Conservation (phyloP, 176 grass and related monocot genomes). For the Zizania latifolia region DNA sequence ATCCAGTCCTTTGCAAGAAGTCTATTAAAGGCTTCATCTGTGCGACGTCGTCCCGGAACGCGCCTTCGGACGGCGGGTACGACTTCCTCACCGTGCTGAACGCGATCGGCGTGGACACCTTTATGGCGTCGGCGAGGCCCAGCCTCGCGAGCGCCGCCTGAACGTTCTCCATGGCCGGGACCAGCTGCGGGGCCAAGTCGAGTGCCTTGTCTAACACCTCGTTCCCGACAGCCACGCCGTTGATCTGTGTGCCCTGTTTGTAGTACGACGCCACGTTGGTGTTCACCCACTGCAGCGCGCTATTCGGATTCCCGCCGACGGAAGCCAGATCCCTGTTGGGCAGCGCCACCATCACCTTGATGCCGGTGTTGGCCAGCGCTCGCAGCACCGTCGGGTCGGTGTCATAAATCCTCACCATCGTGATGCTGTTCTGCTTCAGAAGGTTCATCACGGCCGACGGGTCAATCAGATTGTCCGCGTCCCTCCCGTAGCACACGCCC, state of each 20-base stretch:
- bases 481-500: not conserved
- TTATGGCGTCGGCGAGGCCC: too few relatives aligned
- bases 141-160: slow-evolving; percentile 29
- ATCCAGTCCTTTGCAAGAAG: slow-evolving; percentile 35
- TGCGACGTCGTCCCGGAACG: slow-evolving; percentile 42
- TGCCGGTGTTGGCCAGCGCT: slow-evolving; percentile 38
- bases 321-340: slow-evolving; percentile 52
- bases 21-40: slow-evolving; percentile 54
- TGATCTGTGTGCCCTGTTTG: slow-evolving; percentile 2
- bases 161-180: too few relatives aligned
- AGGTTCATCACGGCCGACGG: slow-evolving; percentile 39
- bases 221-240: too few relatives aligned
- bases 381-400: slow-evolving; percentile 20
- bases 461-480: slow-evolving; percentile 34
- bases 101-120: slow-evolving; percentile 57
- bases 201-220: too few relatives aligned
- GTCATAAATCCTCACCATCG: slow-evolving; percentile 46
- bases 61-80: slow-evolving; percentile 46
- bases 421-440: slow-evolving; percentile 38
- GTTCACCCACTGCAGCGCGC: too few relatives aligned
- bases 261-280: too few relatives aligned
- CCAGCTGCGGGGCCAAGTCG: too few relatives aligned
- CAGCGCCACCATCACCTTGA: slow-evolving; percentile 47
- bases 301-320: too few relatives aligned
- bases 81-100: slow-evolving; percentile 28